These are phyloP conservation scores for Fusarium falciforme DNA, from an alignment of 2,329 filamentous ascomycete species.

Conservation along the genomic window DNA sequence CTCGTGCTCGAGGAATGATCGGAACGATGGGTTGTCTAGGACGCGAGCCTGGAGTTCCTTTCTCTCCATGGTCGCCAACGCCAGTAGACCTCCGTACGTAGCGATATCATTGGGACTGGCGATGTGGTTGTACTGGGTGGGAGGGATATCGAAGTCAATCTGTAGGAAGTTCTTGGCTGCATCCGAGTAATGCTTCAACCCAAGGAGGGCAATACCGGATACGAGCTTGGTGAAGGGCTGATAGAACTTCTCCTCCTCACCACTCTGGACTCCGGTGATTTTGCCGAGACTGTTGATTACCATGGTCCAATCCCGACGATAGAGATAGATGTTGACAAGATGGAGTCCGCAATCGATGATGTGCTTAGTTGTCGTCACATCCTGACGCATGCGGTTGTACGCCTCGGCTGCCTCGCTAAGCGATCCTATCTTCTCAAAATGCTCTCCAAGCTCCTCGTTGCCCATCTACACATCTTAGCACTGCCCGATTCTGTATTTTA, in stretches of 20 bases:
- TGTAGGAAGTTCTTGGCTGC: conserved; percentile 79
- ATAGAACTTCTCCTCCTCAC: conserved; percentile 58
- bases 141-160: conserved; percentile 64
- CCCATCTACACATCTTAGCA: conserved; percentile 75
- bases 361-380: conserved; percentile 85
- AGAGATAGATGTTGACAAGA: conserved; percentile 79
- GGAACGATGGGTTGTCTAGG: conserved; percentile 83
- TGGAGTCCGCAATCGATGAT: conserved; percentile 85
- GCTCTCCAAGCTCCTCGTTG: conserved; percentile 89
- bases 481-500: conserved; percentile 2
- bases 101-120: conserved; percentile 89
- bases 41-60: conserved; percentile 79
- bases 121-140: conserved; percentile 73
- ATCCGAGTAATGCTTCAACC: conserved; percentile 61
- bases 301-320: conserved; percentile 81
- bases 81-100: conserved; percentile 89
- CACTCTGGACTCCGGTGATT: conserved; percentile 63
- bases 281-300: conserved; percentile 73
- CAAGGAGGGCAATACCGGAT: conserved; percentile 63
- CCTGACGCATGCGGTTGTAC: conserved; percentile 89
- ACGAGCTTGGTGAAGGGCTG: conserved; percentile 65
- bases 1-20: conserved; percentile 89
- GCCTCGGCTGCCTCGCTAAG: conserved; percentile 78
- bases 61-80: conserved; percentile 89
- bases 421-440: conserved; percentile 83